phyloP scores from a whole-genome alignment of 2,329 filamentous ascomycete genomes.

The Colletotrichum viniferum region DNA sequence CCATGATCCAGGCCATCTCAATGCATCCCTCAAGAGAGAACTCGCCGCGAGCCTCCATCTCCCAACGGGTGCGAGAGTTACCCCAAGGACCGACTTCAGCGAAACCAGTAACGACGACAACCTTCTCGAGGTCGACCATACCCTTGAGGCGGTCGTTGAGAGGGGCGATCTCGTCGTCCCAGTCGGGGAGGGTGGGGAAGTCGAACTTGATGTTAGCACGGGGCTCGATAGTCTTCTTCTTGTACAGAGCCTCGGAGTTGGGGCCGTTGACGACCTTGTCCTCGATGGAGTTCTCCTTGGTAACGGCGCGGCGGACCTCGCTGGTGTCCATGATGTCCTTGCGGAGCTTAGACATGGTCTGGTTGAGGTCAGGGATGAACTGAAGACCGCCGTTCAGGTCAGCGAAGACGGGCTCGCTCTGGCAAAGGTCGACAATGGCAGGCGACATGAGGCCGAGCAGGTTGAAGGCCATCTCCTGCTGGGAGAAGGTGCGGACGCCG shows the following conservation, averaged over 20 bases:
- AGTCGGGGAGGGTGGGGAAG: constrained; percentile 89
- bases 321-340: constrained; percentile 95
- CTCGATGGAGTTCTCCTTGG: constrained; percentile 94
- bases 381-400: constrained; percentile 97
- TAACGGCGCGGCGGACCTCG: constrained; percentile 90
- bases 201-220: constrained; percentile 98
- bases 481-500: constrained; percentile 96
- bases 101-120: constrained; percentile 96
- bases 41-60: constrained; percentile 97
- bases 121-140: constrained; percentile 98
- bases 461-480: constrained; percentile 99
- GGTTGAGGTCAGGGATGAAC: constrained; percentile 95
- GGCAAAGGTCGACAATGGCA: constrained; percentile 91
- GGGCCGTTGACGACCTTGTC: constrained; percentile 98
- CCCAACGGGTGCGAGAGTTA: constrained; percentile 97
- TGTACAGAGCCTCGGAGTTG: constrained; percentile 88
- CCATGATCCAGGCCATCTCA: constrained; percentile 99
- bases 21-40: constrained; percentile 98
- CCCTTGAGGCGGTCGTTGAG: constrained; percentile 89
- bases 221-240: constrained; percentile 90
- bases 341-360: constrained; percentile 89
- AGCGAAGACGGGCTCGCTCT: constrained; percentile 93
- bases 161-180: constrained; percentile 88
- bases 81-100: constrained; percentile 97
- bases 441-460: constrained; percentile 95